Evolutionary conservation across 1,284 basidiomycete genomes (phyloP).

Genomic region (Melampsora americana): DNA sequence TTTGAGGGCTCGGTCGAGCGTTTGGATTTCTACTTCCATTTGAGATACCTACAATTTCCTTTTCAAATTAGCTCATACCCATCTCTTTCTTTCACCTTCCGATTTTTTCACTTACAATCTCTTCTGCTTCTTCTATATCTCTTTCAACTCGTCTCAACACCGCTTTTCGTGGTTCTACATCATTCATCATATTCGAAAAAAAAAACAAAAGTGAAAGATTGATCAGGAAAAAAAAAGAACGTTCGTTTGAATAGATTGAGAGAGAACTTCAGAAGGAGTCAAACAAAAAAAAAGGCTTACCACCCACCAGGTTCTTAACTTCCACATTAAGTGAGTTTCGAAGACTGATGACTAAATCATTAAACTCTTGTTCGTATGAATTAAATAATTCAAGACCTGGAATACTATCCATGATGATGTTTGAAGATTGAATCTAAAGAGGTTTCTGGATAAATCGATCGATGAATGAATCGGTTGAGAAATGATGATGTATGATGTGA

Average conservation of each 20-base stretch:
- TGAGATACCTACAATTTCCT: conserved; percentile 73
- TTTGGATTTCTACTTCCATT: conserved; percentile 99
- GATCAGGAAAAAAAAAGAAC: neutral
- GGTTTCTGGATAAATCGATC: too few relatives aligned
- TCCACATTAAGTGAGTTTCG: conserved; percentile 25
- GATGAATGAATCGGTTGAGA: too few relatives aligned
- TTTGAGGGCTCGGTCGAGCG: conserved; percentile 80
- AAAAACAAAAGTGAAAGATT: neutral
- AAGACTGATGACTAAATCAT: conserved; percentile 39
- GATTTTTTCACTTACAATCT: conserved; percentile 67
- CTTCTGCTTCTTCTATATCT: conserved; percentile 96
- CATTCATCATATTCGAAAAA: neutral
- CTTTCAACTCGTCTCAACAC: conserved; percentile 81
- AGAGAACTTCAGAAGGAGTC: neutral
- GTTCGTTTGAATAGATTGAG: too few relatives aligned
- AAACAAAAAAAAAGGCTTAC: conserved; percentile 5
- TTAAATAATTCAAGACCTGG: conserved; percentile 41
- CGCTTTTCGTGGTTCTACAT: conserved; percentile 80
- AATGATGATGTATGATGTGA: too few relatives aligned
- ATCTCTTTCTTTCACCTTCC: neutral
- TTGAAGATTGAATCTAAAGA: neutral
- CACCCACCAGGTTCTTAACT: conserved; percentile 37
- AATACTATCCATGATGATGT: conserved; percentile 17
- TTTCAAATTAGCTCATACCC: too few relatives aligned
- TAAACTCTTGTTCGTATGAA: conserved; percentile 43